Evolutionary conservation across 352 stramenopile genomes (phyloP).

Genomic region (Globisporangium iwayamae): DNA sequence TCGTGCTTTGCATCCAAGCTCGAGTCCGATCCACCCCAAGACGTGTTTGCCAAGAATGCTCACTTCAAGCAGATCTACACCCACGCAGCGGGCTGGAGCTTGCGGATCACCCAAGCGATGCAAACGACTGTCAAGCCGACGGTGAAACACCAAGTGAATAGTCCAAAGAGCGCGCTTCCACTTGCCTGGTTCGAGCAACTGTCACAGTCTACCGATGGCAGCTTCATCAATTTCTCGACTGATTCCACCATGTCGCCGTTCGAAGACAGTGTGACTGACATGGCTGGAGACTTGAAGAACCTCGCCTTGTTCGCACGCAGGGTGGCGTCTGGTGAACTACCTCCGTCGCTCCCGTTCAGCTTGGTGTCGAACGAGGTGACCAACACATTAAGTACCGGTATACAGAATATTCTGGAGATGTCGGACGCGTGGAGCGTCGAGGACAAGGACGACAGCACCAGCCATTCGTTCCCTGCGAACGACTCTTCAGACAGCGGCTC

Average conservation of each 20-base stretch:
- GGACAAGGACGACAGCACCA: constrained; percentile 59
- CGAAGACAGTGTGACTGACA: constrained; percentile 40
- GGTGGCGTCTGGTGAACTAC: constrained; percentile 36
- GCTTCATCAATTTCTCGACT: constrained; percentile 18
- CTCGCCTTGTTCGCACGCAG: constrained; percentile 70
- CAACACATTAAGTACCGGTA: constrained; percentile 45
- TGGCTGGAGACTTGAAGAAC: constrained; percentile 63
- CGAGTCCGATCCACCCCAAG: constrained; percentile 60
- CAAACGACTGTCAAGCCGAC: constrained; percentile 76
- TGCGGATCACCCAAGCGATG: constrained; percentile 74
- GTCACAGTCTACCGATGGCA: constrained; percentile 38
- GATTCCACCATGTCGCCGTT: constrained; percentile 30
- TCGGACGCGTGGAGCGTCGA: constrained; percentile 63
- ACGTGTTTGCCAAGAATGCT: constrained; percentile 78
- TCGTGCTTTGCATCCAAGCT: constrained; percentile 77
- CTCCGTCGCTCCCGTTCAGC: constrained; percentile 28
- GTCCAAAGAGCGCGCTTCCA: constrained; percentile 67
- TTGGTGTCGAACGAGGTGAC: constrained; percentile 76
- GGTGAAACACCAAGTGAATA: constrained; percentile 57
- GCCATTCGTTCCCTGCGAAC: constrained; percentile 62
- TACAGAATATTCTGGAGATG: constrained; percentile 29
- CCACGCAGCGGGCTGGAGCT: constrained; percentile 68
- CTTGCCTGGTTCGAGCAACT: constrained; percentile 80
- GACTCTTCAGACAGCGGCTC: constrained; percentile 41
- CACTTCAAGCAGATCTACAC: constrained; percentile 83